Base-by-base conservation (phyloP, 768 basidiomycete species). In the Agrocybe pediades region DNA sequence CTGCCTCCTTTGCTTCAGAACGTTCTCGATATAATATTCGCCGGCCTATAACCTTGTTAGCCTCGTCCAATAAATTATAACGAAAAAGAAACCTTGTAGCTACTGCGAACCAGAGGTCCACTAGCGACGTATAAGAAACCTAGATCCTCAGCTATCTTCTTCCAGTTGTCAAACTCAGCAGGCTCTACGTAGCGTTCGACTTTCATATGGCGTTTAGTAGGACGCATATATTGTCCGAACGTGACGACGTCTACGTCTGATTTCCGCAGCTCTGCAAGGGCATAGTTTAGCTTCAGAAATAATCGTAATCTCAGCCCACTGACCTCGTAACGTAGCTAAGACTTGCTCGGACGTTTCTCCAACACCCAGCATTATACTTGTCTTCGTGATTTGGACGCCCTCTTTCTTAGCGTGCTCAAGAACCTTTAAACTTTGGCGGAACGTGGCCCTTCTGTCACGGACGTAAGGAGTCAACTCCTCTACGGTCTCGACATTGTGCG, bases 141-240 rank as follows among this genome's bases (percentile, higher is more conserved):
- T 81, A 97, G 87, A 56, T 86, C 84, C 64, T 98, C 93, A 6
- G 97, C 96, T 9, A 90, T 77, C 62, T 83, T 74, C 67, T 89
- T 95, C 96, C 96, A 99, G 51, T 80, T 75, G 56, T 91, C 90
- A 62, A 98, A 99, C 67, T 98, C 95, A 3, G 84, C 82, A 1
- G 97, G 97, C 55, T 92, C 85, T 20, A 98, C 94, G 63, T 99
- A 99, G 25, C 93, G 89, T 60, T 93, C 89, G 9, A 99, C 97
- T 71, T 98, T 99, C 97, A 99, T 98, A 71, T 99, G 97, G 24
- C 87, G 83, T 71, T 98, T 98, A 8, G 97, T 98, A 6, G 97
- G 97, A 45, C 97, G 89, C 97, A 99, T 98, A 71, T 99, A 99
- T 73, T 99, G 97, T 2, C 97, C 97, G 67, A 99, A 98, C 1